Base-by-base conservation (phyloP, 306 rosid species). In the Malus orientalis region DNA sequence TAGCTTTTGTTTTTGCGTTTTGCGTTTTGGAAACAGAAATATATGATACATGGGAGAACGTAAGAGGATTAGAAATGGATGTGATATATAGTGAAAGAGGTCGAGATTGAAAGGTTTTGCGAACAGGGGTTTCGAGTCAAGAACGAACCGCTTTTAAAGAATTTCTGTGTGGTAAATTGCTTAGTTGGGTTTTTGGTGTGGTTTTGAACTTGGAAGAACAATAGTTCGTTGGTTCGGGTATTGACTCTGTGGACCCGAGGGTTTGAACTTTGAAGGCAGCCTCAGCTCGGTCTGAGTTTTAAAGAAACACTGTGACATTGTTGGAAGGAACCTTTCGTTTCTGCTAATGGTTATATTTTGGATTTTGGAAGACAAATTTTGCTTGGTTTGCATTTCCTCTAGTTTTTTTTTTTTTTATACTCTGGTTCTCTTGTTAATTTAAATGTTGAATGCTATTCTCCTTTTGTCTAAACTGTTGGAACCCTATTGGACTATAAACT, bases 111-210 rank as follows among this genome's bases (percentile, higher is more conserved):
- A 45, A 69, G 25, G 22, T 62, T 30, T 83, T 62, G 88, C 84
- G 1, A 27, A 64, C 70, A 58, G 77, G 81, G 97, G 97, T 82
- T 83, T 81, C 69, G 91, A 95, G 97, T 94, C 97, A 91, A 91
- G 98, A 93, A 84, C 90, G 98, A 93, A 94, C 97, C 97, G 25
- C 84, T 15, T 73, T 81, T 71, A 73, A 29, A 70, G 63, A 3
- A 60, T 29, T 65, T 40, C 65, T 38, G 11, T 64, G 57, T 40
- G 72, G 25, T n/a, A 11, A 10, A 40, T 63, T 47, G 67, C 63
- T 38, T 23, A 19, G n/a, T 3, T 64, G 63, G 67, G 12, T 61
- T 38, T 38, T 38, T 3, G 15, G n/a, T 47, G 32, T 6, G 51
- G n/a, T 47, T 66, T 45, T 40, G 16, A 15, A 76, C 36, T 45